These are phyloP conservation scores for Monilinia fructicola DNA, from an alignment of 2,329 filamentous ascomycete species.

Conservation along the genomic window DNA sequence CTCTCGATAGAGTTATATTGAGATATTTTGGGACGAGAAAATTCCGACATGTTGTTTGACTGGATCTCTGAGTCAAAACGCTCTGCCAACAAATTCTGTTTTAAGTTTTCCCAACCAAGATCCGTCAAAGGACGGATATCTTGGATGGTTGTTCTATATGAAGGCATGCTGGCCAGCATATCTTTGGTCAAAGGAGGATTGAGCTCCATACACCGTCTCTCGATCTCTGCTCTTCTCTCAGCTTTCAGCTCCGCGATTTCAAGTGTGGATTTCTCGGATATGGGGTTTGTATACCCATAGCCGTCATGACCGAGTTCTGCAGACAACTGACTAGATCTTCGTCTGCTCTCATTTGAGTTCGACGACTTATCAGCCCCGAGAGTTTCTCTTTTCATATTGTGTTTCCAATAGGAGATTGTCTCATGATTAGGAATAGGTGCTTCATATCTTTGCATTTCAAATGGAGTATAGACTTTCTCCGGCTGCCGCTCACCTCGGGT, in stretches of 20 bases:
- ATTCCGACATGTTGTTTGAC: too few species aligned
- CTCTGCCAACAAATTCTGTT: background rate
- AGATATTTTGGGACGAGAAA: too few species aligned
- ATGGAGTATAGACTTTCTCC: background rate
- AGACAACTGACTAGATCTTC: background rate
- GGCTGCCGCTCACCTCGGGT: background rate
- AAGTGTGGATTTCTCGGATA: background rate
- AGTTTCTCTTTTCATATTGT: background rate
- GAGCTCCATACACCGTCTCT: too few species aligned
- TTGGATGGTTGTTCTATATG: too few species aligned
- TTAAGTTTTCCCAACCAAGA: background rate
- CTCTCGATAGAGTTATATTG: too few species aligned
- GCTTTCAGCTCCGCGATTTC: background rate
- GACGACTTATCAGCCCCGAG: background rate
- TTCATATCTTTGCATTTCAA: background rate
- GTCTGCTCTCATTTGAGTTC: background rate
- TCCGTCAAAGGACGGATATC: too few species aligned
- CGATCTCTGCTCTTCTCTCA: too few species aligned
- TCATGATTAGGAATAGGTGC: background rate
- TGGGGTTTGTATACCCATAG: background rate
- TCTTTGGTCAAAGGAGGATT: too few species aligned
- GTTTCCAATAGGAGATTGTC: background rate
- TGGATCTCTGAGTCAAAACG: background rate
- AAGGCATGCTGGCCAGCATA: too few species aligned
- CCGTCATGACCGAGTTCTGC: background rate